Evolutionary conservation across 176 grass and related monocot species (phyloP).

Genomic region (Saccharum spontaneum): DNA sequence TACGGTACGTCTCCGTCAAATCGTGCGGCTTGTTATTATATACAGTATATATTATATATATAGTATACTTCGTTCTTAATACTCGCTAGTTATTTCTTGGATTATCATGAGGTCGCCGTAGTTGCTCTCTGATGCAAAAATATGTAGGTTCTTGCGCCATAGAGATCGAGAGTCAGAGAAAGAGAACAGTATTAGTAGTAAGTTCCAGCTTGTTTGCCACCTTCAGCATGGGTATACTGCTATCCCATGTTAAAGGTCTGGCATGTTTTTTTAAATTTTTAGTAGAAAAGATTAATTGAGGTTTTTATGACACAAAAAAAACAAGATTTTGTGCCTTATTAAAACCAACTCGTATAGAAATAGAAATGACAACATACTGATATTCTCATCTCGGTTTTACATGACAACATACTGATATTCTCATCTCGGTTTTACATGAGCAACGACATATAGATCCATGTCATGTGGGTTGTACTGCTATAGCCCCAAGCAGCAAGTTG

Average conservation of each 20-base stretch:
- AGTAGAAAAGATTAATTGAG: background rate
- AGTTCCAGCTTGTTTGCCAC: background rate
- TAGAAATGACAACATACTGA: background rate
- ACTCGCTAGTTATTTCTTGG: background rate
- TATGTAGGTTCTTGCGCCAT: background rate
- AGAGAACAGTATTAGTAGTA: background rate
- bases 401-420: background rate
- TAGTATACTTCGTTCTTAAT: background rate
- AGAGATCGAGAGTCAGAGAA: background rate
- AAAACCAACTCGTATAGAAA: background rate
- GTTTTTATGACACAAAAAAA: no score
- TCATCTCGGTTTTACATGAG: background rate
- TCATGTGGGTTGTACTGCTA: constrained; percentile 18
- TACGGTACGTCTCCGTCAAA: constrained; percentile 56
- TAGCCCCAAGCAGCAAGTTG: constrained; percentile 22
- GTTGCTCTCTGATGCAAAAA: background rate
- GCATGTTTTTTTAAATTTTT: background rate
- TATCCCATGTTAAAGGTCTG: background rate
- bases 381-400: background rate
- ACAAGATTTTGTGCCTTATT: background rate
- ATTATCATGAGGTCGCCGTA: background rate
- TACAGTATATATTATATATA: background rate
- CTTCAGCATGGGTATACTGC: background rate
- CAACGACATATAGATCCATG: background rate
- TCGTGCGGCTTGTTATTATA: background rate